A percentile compares a stretch with the other conserved stretches of the same genome.
Conservation (phyloP, 495 filamentous ascomycete genomes). For the Neurospora sp. region DNA sequence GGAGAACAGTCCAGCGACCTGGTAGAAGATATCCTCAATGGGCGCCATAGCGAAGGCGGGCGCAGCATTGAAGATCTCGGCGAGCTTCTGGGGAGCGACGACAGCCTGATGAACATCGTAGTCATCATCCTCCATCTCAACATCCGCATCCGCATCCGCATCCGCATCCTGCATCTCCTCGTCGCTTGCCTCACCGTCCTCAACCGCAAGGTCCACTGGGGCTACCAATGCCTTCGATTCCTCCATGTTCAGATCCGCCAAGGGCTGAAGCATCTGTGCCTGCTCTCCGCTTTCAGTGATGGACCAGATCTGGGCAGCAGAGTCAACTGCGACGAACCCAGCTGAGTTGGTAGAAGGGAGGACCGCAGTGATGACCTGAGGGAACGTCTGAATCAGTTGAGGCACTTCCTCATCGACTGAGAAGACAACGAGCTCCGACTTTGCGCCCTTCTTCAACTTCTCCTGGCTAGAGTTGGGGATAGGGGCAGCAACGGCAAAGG, state of each 20-base stretch:
- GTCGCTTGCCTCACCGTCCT: slow-evolving; percentile 41
- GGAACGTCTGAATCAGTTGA: slow-evolving; percentile 35
- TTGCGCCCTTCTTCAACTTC: slow-evolving; percentile 17
- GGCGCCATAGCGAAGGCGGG: slow-evolving; percentile 69
- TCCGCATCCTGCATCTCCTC: slow-evolving; percentile 28
- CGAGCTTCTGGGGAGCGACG: slow-evolving; percentile 54
- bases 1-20: slow-evolving; percentile 53
- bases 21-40: slow-evolving; percentile 66
- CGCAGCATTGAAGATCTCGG: slow-evolving; percentile 62
- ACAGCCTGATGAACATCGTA: slow-evolving; percentile 37
- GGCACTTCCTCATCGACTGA: slow-evolving; percentile 37
- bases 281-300: slow-evolving; percentile 40
- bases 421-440: slow-evolving; percentile 49
- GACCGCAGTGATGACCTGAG: slow-evolving; percentile 44
- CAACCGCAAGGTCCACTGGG: slow-evolving; percentile 13
- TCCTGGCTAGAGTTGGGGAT: slow-evolving; percentile 15
- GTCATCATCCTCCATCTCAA: slow-evolving; percentile 30
- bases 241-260: slow-evolving; percentile 37
- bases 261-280: slow-evolving; percentile 38
- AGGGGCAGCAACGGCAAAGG: slow-evolving; percentile 49
- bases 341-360: slow-evolving; percentile 40
- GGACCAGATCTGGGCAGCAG: slow-evolving; percentile 46
- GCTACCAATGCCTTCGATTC: slow-evolving; percentile 6
- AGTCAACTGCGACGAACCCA: slow-evolving; percentile 52
- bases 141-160: slow-evolving; percentile 12